Evolutionary conservation across 345 rosid species (phyloP).

Genomic region (Pugionium dolabratum): DNA sequence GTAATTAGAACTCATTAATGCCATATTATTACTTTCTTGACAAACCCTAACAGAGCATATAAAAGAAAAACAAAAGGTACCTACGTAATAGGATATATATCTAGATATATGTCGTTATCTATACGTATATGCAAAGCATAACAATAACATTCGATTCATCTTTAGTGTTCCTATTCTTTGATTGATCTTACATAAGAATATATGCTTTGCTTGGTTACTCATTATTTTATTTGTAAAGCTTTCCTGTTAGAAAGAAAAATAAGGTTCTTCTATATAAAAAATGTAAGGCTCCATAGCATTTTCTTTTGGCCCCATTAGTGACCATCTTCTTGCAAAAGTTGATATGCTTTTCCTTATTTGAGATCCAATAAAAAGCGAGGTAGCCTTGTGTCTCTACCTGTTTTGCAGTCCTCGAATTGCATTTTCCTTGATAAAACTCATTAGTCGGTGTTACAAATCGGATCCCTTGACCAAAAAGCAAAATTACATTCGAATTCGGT

Average conservation of each 20-base stretch:
- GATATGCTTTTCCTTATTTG: background rate
- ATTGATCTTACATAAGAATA: conserved; percentile 20
- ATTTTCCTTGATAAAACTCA: background rate
- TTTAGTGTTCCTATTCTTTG: conserved; percentile 26
- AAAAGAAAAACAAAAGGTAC: background rate
- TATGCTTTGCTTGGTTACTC: conserved; percentile 35
- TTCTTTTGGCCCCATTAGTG: background rate
- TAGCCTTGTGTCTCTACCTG: background rate
- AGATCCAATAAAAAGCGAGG: background rate
- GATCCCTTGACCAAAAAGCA: background rate
- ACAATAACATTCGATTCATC: conserved; percentile 5
- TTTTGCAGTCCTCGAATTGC: background rate
- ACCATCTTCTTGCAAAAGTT: background rate
- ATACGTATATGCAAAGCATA: conserved; percentile 30
- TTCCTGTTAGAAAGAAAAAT: background rate
- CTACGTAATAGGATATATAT: background rate
- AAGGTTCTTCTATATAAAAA: background rate
- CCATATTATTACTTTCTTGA: background rate
- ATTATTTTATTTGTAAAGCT: conserved; percentile 14
- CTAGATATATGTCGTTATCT: conserved; percentile 1
- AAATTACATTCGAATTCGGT: background rate
- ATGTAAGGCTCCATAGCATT: background rate
- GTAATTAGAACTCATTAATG: conserved; percentile 28
- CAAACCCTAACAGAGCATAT: background rate
- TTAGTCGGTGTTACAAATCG: background rate